Evolutionary conservation across 148 eudicot genomes (phyloP).

Genomic region (Polygonum aviculare): DNA sequence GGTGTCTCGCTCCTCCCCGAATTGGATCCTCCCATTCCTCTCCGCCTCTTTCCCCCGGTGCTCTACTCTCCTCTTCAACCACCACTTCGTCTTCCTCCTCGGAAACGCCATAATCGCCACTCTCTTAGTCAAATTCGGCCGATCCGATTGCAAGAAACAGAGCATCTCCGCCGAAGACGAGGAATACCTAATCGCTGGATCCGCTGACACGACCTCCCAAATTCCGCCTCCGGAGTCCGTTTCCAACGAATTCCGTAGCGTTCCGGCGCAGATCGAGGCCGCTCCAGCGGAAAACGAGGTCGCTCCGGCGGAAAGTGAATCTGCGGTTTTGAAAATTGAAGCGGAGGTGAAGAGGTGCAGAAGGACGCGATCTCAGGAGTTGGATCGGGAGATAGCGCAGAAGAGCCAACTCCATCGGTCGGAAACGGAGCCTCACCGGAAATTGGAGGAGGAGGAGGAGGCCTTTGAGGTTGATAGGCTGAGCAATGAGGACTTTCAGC

Average conservation of each 20-base stretch:
- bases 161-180: not conserved
- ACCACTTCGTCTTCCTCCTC: constrained; percentile 43
- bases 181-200: not conserved
- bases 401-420: constrained; percentile 40
- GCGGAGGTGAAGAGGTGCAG: constrained; percentile 24
- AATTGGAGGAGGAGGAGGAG: constrained; percentile 13
- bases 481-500: constrained; percentile 59
- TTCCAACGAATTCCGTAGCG: not conserved
- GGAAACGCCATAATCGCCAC: constrained; percentile 45
- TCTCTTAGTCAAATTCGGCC: constrained; percentile 31
- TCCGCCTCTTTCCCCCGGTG: constrained; percentile 13
- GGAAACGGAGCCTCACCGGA: constrained; percentile 30
- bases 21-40: constrained; percentile 13
- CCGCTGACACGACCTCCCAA: not conserved
- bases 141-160: not conserved
- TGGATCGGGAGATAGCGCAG: constrained; percentile 18
- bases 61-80: constrained; percentile 23
- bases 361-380: constrained; percentile 38
- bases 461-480: constrained; percentile 32
- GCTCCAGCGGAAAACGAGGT: too few relatives aligned
- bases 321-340: constrained; percentile 13
- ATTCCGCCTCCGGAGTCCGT: not conserved
- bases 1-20: constrained; percentile 18
- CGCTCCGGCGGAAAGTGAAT: too few relatives aligned
- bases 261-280: not conserved